Percentiles rank a stretch among this genome's conserved stretches.
These are phyloP conservation scores for Eremothecium cymbalariae DNA, from an alignment of 1,139 yeast species.

Conservation along the genomic window DNA sequence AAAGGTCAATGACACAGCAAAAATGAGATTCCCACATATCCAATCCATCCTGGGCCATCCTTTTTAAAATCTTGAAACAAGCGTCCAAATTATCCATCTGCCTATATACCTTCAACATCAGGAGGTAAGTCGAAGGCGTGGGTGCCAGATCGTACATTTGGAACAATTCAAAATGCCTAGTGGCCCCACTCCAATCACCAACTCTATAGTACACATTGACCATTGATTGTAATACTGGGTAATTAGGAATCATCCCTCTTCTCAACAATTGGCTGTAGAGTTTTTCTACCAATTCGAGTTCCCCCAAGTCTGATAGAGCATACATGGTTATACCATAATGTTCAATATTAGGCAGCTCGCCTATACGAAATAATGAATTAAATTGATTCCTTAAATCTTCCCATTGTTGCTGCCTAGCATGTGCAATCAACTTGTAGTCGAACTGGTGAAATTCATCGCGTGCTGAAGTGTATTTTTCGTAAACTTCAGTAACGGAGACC, in stretches of 20 bases:
- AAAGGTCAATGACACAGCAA: slow-evolving; percentile 28
- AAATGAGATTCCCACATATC: slow-evolving; percentile 24
- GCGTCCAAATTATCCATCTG: slow-evolving; percentile 34
- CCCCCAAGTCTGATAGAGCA: slow-evolving; percentile 54
- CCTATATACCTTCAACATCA: slow-evolving; percentile 38
- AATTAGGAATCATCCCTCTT: slow-evolving; percentile 44
- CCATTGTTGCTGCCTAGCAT: slow-evolving; percentile 53
- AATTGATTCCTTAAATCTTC: slow-evolving; percentile 50
- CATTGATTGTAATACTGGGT: slow-evolving; percentile 42
- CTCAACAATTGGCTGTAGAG: slow-evolving; percentile 43
- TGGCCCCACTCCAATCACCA: slow-evolving; percentile 42
- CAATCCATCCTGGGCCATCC: slow-evolving; percentile 25
- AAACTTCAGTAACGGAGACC: slow-evolving; percentile 12
- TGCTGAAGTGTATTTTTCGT: slow-evolving; percentile 22
- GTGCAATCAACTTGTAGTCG: slow-evolving; percentile 40
- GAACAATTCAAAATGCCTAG: slow-evolving; percentile 37
- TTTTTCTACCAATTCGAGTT: slow-evolving; percentile 44
- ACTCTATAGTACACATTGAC: slow-evolving; percentile 41
- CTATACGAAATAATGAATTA: slow-evolving; percentile 51
- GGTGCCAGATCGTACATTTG: slow-evolving; percentile 34
- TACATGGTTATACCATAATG: slow-evolving; percentile 62
- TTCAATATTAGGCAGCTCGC: slow-evolving; percentile 45
- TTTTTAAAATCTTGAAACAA: slow-evolving; percentile 38
- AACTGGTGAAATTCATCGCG: slow-evolving; percentile 33
- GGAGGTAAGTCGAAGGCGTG: slow-evolving; percentile 35